Base-by-base conservation (phyloP, 2,329 filamentous ascomycete species). In the Bipolaris gigantea region DNA sequence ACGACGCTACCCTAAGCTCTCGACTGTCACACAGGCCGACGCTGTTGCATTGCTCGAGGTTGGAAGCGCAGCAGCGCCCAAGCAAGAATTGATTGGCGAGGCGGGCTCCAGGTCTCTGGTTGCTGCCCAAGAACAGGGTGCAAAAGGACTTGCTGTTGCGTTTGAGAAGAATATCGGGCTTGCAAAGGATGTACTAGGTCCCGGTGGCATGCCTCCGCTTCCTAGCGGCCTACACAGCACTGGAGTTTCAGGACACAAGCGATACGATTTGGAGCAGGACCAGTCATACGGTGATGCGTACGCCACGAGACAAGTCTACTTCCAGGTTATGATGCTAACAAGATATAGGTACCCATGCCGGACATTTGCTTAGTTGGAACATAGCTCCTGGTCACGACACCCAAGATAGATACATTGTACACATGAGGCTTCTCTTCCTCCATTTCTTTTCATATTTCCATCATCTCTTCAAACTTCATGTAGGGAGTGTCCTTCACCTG, bases 1-100 rank as follows among this genome's bases (percentile, higher is more conserved):
- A 66, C 85, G 94, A 68, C 83, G 82, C 68, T 97, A 97, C 79
- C 89, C 94, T 30, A 83, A 82, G 65, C 82, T 89, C 52, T 93
- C 89, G 70, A 86, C 90, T 41, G 84, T 99, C 58, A 87, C 81
- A 55, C 94, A 97, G 80, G 85, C 85, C 42, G 89, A 97, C 75
- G 87, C 91, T 47, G 94, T 94, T 21, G 89, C 88, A 38, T 84
- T 99, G 66, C 81, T 99, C 72, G 87, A 83, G 25, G 86, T 97
- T 40, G 94, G 94, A 63, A 96, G 88, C 77, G 88, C 88, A 52
- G 88, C 85, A 10, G 80, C 80, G 44, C 93, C 94, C 32, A 93
- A 91, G 79, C 86, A 90, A 60, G 90, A 96, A 55, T 75, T 85
- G 71, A 83, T 96, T 61, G 89, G 89, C 42, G 86, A 90, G 61